Conservation (phyloP, 257 asterid genomes). For the Solanum sejunctum region DNA sequence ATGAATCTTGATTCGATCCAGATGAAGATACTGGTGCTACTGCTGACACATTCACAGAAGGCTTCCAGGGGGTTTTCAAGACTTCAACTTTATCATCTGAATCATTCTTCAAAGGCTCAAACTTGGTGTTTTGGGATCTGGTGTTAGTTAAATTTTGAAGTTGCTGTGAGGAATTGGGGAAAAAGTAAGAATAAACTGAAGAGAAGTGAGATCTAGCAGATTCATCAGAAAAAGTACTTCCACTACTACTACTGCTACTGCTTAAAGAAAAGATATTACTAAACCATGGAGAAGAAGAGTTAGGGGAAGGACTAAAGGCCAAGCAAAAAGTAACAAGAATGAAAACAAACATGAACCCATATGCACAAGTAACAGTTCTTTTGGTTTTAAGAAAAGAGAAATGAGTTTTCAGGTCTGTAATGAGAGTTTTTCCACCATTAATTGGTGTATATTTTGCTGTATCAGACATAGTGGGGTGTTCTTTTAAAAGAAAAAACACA, state of each 20-base stretch:
- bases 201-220: constrained; percentile 44
- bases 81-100: constrained; percentile 9
- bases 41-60: constrained; percentile 9
- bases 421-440: constrained; percentile 34
- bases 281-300: constrained; percentile 59
- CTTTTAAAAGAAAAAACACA: too few species aligned
- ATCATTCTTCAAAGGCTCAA: neutral
- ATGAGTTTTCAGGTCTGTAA: constrained; percentile 44
- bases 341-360: constrained; percentile 42
- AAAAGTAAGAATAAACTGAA: constrained; percentile 32
- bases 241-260: neutral
- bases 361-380: constrained; percentile 38
- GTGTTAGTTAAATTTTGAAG: constrained; percentile 1
- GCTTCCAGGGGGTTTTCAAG: constrained; percentile 1
- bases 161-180: constrained; percentile 33
- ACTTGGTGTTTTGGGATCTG: constrained; percentile 7
- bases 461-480: constrained; percentile 34
- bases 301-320: constrained; percentile 62
- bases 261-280: constrained; percentile 23
- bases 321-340: constrained; percentile 56
- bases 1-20: neutral
- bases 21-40: neutral
- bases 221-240: constrained; percentile 6
- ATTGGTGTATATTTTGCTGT: constrained; percentile 49
- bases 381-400: constrained; percentile 31